These are phyloP conservation scores for Moesziomyces parantarcticus DNA, from an alignment of 1,284 basidiomycete species.

Conservation along the genomic window DNA sequence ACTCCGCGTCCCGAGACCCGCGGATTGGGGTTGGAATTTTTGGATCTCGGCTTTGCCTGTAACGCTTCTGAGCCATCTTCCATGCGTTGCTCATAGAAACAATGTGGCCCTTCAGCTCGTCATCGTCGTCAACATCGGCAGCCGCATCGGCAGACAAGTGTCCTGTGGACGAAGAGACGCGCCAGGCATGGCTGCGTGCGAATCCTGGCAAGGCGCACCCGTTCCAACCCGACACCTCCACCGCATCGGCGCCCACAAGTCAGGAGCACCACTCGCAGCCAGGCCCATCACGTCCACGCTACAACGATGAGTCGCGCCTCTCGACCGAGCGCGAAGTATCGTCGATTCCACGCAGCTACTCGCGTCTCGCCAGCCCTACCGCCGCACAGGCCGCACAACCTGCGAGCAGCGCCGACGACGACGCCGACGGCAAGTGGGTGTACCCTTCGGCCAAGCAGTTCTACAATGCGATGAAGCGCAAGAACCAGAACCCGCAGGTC, in stretches of 20 bases:
- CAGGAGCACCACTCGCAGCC: constrained; percentile 5
- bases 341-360: constrained; percentile 79
- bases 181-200: constrained; percentile 68
- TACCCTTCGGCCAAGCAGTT: constrained; percentile 99
- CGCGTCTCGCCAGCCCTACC: constrained; percentile 18
- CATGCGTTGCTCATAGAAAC: background rate
- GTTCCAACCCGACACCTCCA: constrained; percentile 17
- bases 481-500: constrained; percentile 75
- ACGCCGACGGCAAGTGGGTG: constrained; percentile 78
- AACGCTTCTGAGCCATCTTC: background rate
- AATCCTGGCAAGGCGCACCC: constrained; percentile 33
- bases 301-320: constrained; percentile 58
- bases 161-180: constrained; percentile 75
- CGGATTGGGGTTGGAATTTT: background rate
- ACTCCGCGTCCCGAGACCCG: constrained; percentile 6
- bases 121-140: constrained; percentile 2
- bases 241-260: background rate
- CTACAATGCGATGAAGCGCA: constrained; percentile 92
- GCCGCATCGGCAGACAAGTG: constrained; percentile 72
- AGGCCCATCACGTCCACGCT: constrained; percentile 17
- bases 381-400: constrained; percentile 20
- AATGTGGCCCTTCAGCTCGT: constrained; percentile 48
- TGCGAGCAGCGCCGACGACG: constrained; percentile 15
- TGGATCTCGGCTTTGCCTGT: background rate
- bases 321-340: constrained; percentile 81